Evolutionary conservation across 1,139 yeast genomes (phyloP).

Genomic region (Meyerozyma elateridarum): DNA sequence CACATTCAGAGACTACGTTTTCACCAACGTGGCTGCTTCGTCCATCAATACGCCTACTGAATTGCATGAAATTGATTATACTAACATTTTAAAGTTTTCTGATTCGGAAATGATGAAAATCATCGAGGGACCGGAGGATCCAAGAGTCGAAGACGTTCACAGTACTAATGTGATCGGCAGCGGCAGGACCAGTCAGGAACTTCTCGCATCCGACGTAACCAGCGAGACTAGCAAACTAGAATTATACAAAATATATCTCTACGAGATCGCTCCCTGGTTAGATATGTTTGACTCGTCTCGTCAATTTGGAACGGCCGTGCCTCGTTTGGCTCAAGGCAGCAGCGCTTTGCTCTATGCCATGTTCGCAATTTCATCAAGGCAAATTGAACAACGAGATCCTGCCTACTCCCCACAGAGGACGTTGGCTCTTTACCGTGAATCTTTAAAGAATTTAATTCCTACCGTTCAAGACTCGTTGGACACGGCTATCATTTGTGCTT

Average conservation of each 20-base stretch:
- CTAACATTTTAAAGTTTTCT: too few species aligned
- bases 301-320: slow-evolving; percentile 23
- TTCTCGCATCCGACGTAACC: too few species aligned
- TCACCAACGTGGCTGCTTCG: slow-evolving; percentile 27
- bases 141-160: neutral
- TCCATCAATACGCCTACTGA: too few species aligned
- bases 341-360: slow-evolving; percentile 22
- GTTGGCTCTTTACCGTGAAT: slow-evolving; percentile 21
- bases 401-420: slow-evolving; percentile 15
- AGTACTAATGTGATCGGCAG: too few species aligned
- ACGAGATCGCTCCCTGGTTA: slow-evolving; percentile 30
- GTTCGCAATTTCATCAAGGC: slow-evolving; percentile 26
- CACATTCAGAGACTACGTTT: slow-evolving; percentile 28
- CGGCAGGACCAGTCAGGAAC: too few species aligned
- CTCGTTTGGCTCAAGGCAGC: slow-evolving; percentile 18
- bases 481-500: slow-evolving; percentile 19
- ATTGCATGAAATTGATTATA: too few species aligned
- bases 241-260: slow-evolving; percentile 21
- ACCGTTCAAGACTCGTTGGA: slow-evolving; percentile 20
- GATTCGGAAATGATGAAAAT: too few species aligned
- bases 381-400: slow-evolving; percentile 19
- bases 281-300: slow-evolving; percentile 28
- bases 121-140: too few species aligned
- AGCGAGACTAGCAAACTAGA: slow-evolving; percentile 16
- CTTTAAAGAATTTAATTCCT: slow-evolving; percentile 25